These are phyloP conservation scores for Ganoderma boninense DNA, from an alignment of 1,284 basidiomycete genomes.

Conservation along the genomic window DNA sequence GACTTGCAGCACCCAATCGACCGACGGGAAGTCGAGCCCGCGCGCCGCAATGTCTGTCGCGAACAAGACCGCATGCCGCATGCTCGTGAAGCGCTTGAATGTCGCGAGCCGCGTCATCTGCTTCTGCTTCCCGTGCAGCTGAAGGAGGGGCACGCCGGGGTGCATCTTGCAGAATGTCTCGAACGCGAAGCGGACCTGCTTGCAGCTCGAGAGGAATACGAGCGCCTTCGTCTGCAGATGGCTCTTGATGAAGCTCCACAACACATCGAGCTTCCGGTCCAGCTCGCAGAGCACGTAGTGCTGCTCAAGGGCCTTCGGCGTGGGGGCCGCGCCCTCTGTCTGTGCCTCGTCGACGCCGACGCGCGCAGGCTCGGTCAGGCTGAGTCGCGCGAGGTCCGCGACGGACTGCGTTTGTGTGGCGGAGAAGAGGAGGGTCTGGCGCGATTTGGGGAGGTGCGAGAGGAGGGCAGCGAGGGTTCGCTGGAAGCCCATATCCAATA, in stretches of 20 bases:
- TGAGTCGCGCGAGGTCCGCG: constrained; percentile 89
- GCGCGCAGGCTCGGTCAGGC: constrained; percentile 84
- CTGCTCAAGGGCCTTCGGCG: constrained; percentile 84
- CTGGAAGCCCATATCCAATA: constrained; percentile 96
- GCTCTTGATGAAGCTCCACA: constrained; percentile 96
- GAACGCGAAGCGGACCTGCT: constrained; percentile 97
- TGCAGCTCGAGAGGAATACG: constrained; percentile 95
- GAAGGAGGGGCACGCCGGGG: constrained; percentile 90
- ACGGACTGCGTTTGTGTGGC: constrained; percentile 97
- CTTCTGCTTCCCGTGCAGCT: constrained; percentile 97
- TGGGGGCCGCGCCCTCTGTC: constrained; percentile 52
- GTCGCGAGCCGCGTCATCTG: constrained; percentile 87
- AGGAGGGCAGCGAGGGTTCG: constrained; percentile 91
- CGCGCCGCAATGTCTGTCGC: constrained; percentile 98
- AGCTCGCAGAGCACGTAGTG: constrained; percentile 89
- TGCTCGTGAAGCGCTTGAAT: constrained; percentile 84
- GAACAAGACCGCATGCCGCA: constrained; percentile 85
- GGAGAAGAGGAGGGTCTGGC: constrained; percentile 96
- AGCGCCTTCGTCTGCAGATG: constrained; percentile 94
- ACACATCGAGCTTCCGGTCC: constrained; percentile 89
- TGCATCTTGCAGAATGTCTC: constrained; percentile 96
- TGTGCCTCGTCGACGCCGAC: constrained; percentile 70
- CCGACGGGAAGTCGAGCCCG: constrained; percentile 95
- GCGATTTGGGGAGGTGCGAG: constrained; percentile 83
- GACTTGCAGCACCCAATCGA: constrained; percentile 98